Base-by-base conservation (phyloP, 2,329 filamentous ascomycete genomes). In the Pleomassaria siparia region DNA sequence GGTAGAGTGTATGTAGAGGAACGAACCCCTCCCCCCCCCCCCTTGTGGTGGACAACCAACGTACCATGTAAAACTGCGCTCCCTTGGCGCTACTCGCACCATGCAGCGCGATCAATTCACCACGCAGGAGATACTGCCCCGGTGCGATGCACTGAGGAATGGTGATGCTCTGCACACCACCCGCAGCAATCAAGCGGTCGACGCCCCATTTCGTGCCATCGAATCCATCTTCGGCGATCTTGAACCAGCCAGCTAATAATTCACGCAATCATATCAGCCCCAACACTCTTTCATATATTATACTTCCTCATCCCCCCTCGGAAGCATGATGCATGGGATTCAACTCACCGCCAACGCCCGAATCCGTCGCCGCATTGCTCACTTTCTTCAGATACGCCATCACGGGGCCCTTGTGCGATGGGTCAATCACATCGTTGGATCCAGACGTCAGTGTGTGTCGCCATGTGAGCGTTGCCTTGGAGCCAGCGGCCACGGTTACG, bases 351-450 rank as follows among this genome's bases (percentile, higher is more conserved):
- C 66, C 66, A 25, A 63, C 41, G 5, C 65, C 66, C 7, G 49
- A 44, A 33, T 67, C 62, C 1, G 55, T 64, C 45, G 66, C 63
- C 0, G 80, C 80, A 46, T 78, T 71, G 44, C 67, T 62, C 16
- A 82, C 79, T 59, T 82, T 82, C 67, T 81, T 81, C 46, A 83
- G 63, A 58, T 83, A 83, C 0, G 79, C 80, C 63, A 81, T 70
- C 0, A 78, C 79, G 16, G 80, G 80, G 1, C 80, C 80, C 55
- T 80, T 75, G 67, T 84, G 81, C 28, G 72, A 75, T 1, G 77
- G 58, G 46, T 83, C 81, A 69, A 85, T 81, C 30, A 83, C 75
- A 53, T 84, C 79, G 47, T 64, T 64, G 1, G 74, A 53, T 4
- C 76, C 77, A 0, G 59, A 60, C 4, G 64, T 68, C 11, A 83